Evolutionary conservation across 306 rosid genomes (phyloP).

Genomic region (Inga laurina): DNA sequence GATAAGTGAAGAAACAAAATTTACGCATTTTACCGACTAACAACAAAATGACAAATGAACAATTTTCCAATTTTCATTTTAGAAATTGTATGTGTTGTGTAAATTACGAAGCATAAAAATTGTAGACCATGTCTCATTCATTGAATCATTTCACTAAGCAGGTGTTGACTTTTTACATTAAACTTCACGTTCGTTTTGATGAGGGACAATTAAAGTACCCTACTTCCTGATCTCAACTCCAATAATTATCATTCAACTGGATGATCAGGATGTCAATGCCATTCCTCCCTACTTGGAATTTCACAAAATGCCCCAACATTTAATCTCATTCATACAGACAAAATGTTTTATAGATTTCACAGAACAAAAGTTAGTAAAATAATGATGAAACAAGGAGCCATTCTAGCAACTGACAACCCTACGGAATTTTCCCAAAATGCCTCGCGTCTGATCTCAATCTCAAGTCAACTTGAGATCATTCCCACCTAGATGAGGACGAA

Average conservation of each 20-base stretch:
- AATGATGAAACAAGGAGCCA: constrained; percentile 37
- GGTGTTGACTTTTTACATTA: neutral
- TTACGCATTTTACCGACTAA: too few species aligned
- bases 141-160: neutral
- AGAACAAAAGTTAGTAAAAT: constrained; percentile 37
- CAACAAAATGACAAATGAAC: too few species aligned
- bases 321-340: constrained; percentile 24
- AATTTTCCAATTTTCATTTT: too few species aligned
- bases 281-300: neutral
- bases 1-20: too few species aligned
- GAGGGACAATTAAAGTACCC: neutral
- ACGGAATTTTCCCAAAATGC: neutral
- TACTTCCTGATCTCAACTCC: neutral
- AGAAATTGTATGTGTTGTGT: too few species aligned
- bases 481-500: constrained; percentile 48
- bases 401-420: constrained; percentile 9
- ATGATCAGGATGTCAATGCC: neutral
- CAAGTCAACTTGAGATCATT: constrained; percentile 47
- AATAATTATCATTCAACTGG: neutral
- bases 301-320: neutral
- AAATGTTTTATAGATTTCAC: constrained; percentile 24
- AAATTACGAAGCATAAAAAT: neutral
- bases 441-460: constrained; percentile 6
- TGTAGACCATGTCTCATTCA: neutral
- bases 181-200: neutral